These are phyloP conservation scores for Malus hybrid DNA, from an alignment of 331 rosid genomes.

Conservation along the genomic window DNA sequence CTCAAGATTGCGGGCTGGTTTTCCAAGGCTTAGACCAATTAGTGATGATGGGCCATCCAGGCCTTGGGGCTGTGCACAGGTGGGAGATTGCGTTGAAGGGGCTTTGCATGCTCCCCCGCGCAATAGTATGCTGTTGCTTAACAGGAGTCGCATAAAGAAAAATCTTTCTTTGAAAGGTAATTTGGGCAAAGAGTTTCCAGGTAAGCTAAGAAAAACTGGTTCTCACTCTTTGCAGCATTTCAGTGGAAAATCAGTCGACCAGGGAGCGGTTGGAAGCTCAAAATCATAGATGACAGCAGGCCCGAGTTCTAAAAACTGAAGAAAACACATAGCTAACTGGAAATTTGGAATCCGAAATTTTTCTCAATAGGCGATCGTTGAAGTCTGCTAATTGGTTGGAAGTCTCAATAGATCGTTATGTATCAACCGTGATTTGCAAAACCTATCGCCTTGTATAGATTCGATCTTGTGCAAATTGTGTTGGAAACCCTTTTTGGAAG, in stretches of 20 bases:
- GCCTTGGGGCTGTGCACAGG: constrained; percentile 74
- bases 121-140: constrained; percentile 53
- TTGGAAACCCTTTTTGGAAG: constrained; percentile 19
- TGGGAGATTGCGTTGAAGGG: constrained; percentile 70
- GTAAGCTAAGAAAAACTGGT: constrained; percentile 48
- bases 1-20: constrained; percentile 37
- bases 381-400: constrained; percentile 10
- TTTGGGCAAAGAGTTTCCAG: constrained; percentile 56
- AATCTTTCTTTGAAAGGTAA: constrained; percentile 57
- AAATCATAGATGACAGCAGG: constrained; percentile 30
- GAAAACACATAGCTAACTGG: constrained; percentile 10
- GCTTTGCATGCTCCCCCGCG: constrained; percentile 60
- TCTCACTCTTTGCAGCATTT: constrained; percentile 37
- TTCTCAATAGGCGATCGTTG: neutral
- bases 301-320: constrained; percentile 36
- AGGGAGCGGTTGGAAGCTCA: constrained; percentile 49
- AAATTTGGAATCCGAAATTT: neutral
- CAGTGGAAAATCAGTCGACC: constrained; percentile 47
- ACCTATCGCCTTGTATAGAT: constrained; percentile 51
- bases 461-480: constrained; percentile 21
- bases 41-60: constrained; percentile 54
- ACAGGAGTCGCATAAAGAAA: constrained; percentile 57
- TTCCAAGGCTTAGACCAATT: constrained; percentile 45
- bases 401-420: constrained; percentile 7
- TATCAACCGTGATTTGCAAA: constrained; percentile 19